Base-by-base conservation (phyloP, 805 yeast genomes). In the Lipomyces japonicus region DNA sequence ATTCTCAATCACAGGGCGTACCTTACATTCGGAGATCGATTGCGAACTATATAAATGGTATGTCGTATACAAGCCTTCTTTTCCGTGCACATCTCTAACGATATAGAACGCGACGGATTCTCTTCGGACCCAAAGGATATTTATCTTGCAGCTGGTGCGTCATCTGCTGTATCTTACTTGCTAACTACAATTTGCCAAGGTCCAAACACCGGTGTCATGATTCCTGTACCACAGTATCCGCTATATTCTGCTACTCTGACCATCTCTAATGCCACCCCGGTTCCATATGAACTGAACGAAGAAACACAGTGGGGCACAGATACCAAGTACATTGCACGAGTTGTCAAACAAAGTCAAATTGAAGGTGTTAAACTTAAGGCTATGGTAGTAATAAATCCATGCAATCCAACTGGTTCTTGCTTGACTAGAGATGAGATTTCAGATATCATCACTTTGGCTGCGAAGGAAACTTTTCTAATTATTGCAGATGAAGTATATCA, bases 401-500 rank as follows among this genome's bases (percentile, higher is more conserved):
- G 99, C 50, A 93, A 93, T 70, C 99, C 99, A 57, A 93, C 99
- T 0, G 99, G 99, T 38, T 78, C 96, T 1, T 80, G 89, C 47
- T 73, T 93, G 51, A 68, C 77, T 7, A 74, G 73, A 44, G 77
- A 76, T 3, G 81, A 82, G 55, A 88, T 93, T 63, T 79, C 74
- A 37, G 83, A 81, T 38, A 76, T 93, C 47, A 73, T 93, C 50
- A 74, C 77, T 34, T 77, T 91, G 49, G 95, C 96, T 28, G 95
- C 95, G 16, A 82, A 83, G 64, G 71, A 88, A 59, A 89, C 95
- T 38, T 67, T 93, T 14, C 91, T 89, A 2, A 76, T 93, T 44
- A 84, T 93, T 57, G 97, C 98, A 12, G 99, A 93, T 71, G 99
- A 93, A 71, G 99, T 93, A 22, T 93, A 93, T 71, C 99, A 93